These are phyloP conservation scores for Spergularia azorica DNA, from an alignment of 179 eudicot genomes.

Conservation along the genomic window DNA sequence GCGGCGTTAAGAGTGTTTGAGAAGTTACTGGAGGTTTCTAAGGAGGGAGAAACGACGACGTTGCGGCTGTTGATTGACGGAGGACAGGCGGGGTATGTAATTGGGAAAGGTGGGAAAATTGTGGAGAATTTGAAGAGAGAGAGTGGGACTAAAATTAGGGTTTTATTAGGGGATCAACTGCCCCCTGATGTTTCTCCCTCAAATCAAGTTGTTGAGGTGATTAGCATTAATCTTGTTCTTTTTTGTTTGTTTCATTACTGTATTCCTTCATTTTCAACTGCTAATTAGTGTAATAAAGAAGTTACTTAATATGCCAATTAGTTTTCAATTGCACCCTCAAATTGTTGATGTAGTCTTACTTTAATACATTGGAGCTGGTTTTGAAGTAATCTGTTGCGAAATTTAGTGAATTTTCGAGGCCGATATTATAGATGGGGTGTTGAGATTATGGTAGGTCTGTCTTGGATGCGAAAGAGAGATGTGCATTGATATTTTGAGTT, in stretches of 20 bases:
- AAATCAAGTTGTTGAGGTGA: constrained; percentile 69
- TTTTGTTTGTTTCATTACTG: no score
- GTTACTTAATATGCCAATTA: background rate
- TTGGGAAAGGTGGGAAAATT: constrained; percentile 76
- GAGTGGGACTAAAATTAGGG: constrained; percentile 65
- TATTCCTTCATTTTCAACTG: no score
- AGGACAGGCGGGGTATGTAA: constrained; percentile 56
- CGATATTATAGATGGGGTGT: background rate
- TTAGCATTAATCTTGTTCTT: no score
- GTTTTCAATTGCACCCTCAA: background rate
- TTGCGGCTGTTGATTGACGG: constrained; percentile 60
- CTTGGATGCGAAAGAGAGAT: background rate
- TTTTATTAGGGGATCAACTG: constrained; percentile 47
- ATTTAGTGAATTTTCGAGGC: background rate
- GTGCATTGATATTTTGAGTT: background rate
- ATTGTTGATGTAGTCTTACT: background rate
- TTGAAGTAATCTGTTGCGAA: background rate
- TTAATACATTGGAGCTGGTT: background rate
- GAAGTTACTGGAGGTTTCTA: constrained; percentile 38
- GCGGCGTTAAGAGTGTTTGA: constrained; percentile 45
- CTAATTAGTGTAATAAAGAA: no score
- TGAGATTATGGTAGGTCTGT: background rate
- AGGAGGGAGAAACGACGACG: constrained; percentile 25
- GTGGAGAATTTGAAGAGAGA: constrained; percentile 65
- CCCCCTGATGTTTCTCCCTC: constrained; percentile 43